Conservation (phyloP, 306 rosid species). For the Gastrolobium villosum region DNA sequence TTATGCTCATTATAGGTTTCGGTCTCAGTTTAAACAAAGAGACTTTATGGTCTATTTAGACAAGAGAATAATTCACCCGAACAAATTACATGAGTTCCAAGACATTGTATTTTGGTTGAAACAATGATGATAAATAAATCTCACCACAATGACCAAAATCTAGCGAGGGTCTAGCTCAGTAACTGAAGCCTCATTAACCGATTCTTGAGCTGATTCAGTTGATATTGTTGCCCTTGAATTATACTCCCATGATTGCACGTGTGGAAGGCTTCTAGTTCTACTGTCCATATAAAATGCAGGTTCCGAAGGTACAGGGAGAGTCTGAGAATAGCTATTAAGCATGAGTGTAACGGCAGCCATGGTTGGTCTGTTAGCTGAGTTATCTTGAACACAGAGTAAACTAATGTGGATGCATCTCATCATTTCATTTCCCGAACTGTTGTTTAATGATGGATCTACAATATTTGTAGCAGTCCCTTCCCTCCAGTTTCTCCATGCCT, state of each 20-base stretch:
- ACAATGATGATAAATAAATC: neutral
- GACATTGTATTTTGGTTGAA: neutral
- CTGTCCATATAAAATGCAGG: too few relatives aligned
- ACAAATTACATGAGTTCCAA: neutral
- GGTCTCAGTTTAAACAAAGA: neutral
- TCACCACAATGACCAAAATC: neutral
- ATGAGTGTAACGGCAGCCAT: slow-evolving; percentile 44
- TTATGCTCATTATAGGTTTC: neutral
- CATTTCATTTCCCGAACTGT: too few relatives aligned
- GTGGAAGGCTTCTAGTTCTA: too few relatives aligned
- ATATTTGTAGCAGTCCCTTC: too few relatives aligned
- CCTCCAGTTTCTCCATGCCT: too few relatives aligned
- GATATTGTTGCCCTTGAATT: neutral
- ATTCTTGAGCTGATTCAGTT: neutral
- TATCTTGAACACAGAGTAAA: too few relatives aligned
- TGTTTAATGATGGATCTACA: too few relatives aligned
- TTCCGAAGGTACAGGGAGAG: slow-evolving; percentile 27
- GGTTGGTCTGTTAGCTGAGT: slow-evolving; percentile 16
- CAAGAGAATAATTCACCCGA: neutral
- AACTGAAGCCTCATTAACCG: slow-evolving; percentile 24
- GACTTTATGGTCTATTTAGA: neutral
- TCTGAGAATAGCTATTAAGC: slow-evolving; percentile 41
- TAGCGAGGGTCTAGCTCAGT: slow-evolving; percentile 43
- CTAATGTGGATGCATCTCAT: too few relatives aligned
- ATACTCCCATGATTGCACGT: too few relatives aligned